Percentiles rank a stretch among this genome's conserved stretches.
These are phyloP conservation scores for Coccinonectria pachysandricola DNA, from an alignment of 2,329 filamentous ascomycete species.

Conservation along the genomic window DNA sequence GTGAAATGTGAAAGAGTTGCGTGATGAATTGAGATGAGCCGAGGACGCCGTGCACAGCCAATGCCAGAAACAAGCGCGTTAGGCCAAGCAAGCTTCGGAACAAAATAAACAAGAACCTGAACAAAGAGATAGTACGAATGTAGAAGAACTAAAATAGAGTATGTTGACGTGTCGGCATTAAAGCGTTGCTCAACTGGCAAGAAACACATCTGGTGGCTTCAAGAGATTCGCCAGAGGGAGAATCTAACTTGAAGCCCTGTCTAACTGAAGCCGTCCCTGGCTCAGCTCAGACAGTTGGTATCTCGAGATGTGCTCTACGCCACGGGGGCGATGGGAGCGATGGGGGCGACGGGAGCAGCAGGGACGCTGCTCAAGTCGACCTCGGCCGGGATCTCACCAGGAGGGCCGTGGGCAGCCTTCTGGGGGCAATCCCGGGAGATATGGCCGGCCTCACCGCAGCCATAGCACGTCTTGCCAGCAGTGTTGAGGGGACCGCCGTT, in stretches of 20 bases:
- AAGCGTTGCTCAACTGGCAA: conserved; percentile 11
- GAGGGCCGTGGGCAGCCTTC: conserved; percentile 51
- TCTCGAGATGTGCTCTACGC: conserved; percentile 19
- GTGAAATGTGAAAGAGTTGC: conserved; percentile 14
- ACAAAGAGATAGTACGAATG: conserved; percentile 19
- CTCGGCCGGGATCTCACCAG: conserved; percentile 37
- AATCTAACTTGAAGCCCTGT: no score
- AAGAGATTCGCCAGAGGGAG: conserved; percentile 3
- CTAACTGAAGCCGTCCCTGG: no score
- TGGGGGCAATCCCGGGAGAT: conserved; percentile 91
- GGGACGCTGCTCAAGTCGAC: conserved; percentile 33
- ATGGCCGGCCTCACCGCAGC: conserved; percentile 89
- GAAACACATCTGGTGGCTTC: conserved; percentile 12
- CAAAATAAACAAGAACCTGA: conserved; percentile 21
- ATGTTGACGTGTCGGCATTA: conserved; percentile 22
- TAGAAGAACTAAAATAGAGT: conserved; percentile 11
- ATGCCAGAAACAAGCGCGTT: no score
- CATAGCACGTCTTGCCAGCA: conserved; percentile 96
- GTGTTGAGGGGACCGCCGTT: conserved; percentile 94
- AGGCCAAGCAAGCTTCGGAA: no score
- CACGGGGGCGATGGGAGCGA: conserved; percentile 31
- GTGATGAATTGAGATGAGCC: conserved; percentile 19
- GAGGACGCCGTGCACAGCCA: conserved; percentile 21
- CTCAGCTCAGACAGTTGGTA: no score
- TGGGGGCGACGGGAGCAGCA: conserved; percentile 35